These are phyloP conservation scores for Aspergillus fumigatus DNA, from an alignment of 2,329 filamentous ascomycete species.

Conservation along the genomic window DNA sequence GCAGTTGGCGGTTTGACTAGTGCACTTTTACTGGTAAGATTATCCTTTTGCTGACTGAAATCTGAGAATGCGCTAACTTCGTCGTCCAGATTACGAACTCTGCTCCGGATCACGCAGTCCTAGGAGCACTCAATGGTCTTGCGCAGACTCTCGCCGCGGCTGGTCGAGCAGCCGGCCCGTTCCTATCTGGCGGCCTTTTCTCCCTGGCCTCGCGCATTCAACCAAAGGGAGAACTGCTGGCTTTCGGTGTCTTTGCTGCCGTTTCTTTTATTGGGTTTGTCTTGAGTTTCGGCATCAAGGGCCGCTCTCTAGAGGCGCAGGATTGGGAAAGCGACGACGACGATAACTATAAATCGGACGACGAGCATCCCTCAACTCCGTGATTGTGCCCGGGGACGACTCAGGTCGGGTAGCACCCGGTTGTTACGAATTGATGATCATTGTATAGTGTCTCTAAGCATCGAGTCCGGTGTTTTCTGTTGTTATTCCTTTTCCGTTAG, in stretches of 20 bases:
- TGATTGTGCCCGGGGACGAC: not conserved
- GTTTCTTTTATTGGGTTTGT: constrained; percentile 76
- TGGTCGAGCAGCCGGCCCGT: constrained; percentile 81
- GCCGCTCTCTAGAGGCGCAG: constrained; percentile 55
- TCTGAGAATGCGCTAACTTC: not conserved
- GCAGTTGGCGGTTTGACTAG: constrained; percentile 86
- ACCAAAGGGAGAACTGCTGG: constrained; percentile 77
- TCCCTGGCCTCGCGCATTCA: constrained; percentile 68
- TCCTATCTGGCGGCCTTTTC: constrained; percentile 82
- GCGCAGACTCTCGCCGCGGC: constrained; percentile 91
- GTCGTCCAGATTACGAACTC: constrained; percentile 78
- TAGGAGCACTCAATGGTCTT: constrained; percentile 87
- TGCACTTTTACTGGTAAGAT: constrained; percentile 73
- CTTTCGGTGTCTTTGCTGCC: constrained; percentile 83
- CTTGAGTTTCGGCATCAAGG: constrained; percentile 71
- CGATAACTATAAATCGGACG: constrained; percentile 43
- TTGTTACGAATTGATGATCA: not conserved
- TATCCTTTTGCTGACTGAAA: not conserved
- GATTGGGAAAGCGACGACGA: constrained; percentile 46
- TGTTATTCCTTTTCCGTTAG: not conserved
- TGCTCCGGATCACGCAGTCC: constrained; percentile 74
- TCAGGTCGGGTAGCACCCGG: not conserved
- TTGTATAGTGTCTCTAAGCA: not conserved
- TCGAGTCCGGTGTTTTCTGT: not conserved
- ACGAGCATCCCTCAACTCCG: constrained; percentile 32